phyloP scores from a whole-genome alignment of 257 asterid genomes.

The Lantana camara region DNA sequence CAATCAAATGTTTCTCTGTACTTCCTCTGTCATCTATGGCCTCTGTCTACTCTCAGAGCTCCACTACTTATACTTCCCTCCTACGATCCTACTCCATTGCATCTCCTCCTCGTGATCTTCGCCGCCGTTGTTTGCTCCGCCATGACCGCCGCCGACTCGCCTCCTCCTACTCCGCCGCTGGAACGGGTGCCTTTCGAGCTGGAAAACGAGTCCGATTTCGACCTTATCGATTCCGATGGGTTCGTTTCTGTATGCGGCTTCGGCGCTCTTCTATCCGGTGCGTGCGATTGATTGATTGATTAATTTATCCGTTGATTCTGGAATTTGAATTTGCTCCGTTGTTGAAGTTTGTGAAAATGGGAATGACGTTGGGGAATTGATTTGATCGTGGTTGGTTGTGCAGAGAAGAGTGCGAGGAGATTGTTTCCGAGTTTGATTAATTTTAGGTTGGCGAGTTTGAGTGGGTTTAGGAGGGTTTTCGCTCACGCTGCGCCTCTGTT shows the following conservation, averaged over 20 bases:
- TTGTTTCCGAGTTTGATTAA: slow-evolving; percentile 61
- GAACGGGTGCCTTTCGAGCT: slow-evolving; percentile 42
- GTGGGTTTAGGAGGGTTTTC: slow-evolving; percentile 62
- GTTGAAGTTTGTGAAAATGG: no score
- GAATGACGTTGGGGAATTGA: no score
- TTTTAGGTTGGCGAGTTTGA: slow-evolving; percentile 61
- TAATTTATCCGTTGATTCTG: background rate
- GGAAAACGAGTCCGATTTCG: slow-evolving; percentile 50
- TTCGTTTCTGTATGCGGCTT: slow-evolving; percentile 59
- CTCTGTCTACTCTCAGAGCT: background rate
- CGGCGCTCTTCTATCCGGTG: slow-evolving; percentile 70
- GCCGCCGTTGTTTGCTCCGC: background rate
- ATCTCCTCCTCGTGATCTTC: background rate
- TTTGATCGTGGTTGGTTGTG: slow-evolving; percentile 11
- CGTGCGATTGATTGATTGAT: background rate
- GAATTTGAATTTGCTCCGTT: background rate
- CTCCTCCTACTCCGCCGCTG: slow-evolving; percentile 13
- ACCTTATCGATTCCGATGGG: slow-evolving; percentile 52
- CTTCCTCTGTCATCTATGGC: background rate
- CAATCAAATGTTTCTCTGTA: background rate
- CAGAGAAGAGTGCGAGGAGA: slow-evolving; percentile 70
- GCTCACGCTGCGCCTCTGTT: slow-evolving; percentile 70
- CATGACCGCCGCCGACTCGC: slow-evolving; percentile 25
- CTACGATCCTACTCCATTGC: no score
- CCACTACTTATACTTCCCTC: background rate